A percentile compares a stretch with the other conserved stretches of the same genome.
phyloP scores from a whole-genome alignment of 2,329 filamentous ascomycete genomes.

The Diatrype stigma region DNA sequence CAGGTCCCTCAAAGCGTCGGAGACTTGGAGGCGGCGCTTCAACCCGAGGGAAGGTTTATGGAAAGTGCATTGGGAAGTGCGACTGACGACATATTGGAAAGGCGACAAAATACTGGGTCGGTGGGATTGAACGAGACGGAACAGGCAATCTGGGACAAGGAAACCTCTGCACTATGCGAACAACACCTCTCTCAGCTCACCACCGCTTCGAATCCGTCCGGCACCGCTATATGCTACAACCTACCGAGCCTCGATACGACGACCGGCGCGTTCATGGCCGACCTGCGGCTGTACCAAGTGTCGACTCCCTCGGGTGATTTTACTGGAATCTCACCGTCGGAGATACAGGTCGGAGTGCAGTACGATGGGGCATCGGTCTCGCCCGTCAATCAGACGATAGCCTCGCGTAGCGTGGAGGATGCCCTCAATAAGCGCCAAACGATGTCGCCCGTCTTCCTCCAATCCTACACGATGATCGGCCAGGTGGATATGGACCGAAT shows the following conservation, averaged over 20 bases:
- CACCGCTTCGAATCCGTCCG: constrained; percentile 66
- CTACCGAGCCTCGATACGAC: constrained; percentile 64
- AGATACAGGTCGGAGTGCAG: constrained; percentile 51
- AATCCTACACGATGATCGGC: constrained; percentile 65
- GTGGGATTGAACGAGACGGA: constrained; percentile 36
- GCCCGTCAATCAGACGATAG: constrained; percentile 30
- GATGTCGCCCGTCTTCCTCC: constrained; percentile 42
- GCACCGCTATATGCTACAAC: constrained; percentile 80
- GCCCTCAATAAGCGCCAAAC: constrained; percentile 15
- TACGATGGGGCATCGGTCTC: constrained; percentile 53
- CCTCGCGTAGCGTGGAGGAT: constrained; percentile 15
- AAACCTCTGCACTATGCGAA: constrained; percentile 57
- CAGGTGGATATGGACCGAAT: constrained; percentile 59
- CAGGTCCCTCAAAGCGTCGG: constrained; percentile 1
- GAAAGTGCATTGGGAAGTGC: constrained; percentile 14
- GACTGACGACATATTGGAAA: constrained; percentile 12
- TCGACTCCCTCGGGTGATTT: constrained; percentile 54
- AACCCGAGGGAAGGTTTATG: constrained; percentile 7
- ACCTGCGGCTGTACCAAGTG: constrained; percentile 70
- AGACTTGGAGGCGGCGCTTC: constrained; percentile 12
- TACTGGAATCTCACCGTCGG: constrained; percentile 43
- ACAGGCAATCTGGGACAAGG: constrained; percentile 51
- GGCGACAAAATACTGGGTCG: constrained; percentile 11
- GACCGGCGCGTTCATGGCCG: constrained; percentile 70
- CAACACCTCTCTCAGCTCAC: constrained; percentile 50